Conservation (phyloP, 164 flowering plant genomes). For the Echeveria elegans region DNA sequence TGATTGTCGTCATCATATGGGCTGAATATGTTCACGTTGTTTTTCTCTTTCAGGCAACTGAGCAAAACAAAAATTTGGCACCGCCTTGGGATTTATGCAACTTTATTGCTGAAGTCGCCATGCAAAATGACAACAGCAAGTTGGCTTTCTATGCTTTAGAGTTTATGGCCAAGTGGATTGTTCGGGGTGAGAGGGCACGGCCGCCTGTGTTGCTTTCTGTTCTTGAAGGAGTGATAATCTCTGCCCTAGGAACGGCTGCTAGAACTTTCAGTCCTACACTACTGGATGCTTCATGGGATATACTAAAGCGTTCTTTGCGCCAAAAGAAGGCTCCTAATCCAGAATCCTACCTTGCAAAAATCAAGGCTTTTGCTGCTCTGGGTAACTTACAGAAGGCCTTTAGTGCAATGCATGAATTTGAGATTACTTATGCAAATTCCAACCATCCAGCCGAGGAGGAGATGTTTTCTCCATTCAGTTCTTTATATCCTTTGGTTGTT, state of each 20-base stretch:
- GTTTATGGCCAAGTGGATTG: conserved; percentile 80
- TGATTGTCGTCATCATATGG: not conserved
- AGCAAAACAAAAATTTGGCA: conserved; percentile 78
- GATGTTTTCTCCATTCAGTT: conserved; percentile 84
- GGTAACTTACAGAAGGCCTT: conserved; percentile 73
- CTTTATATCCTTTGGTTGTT: conserved; percentile 66
- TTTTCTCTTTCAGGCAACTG: conserved; percentile 50
- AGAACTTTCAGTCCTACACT: conserved; percentile 60
- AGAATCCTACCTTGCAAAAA: conserved; percentile 67
- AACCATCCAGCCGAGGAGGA: conserved; percentile 35
- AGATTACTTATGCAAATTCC: conserved; percentile 43
- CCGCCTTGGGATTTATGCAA: conserved; percentile 65
- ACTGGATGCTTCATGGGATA: conserved; percentile 79
- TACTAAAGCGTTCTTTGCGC: conserved; percentile 70
- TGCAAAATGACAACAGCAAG: conserved; percentile 64
- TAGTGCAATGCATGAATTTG: conserved; percentile 63
- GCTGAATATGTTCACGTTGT: conserved; percentile 1
- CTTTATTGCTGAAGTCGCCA: conserved; percentile 58
- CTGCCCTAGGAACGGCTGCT: conserved; percentile 70
- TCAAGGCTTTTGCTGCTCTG: conserved; percentile 62
- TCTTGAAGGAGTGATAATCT: conserved; percentile 69
- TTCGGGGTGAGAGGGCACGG: conserved; percentile 48
- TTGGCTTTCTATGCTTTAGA: conserved; percentile 66
- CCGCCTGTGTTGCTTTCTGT: conserved; percentile 59
- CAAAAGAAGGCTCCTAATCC: conserved; percentile 61